Conservation (phyloP, 805 yeast genomes). For the Wickerhamiella musiphila region DNA sequence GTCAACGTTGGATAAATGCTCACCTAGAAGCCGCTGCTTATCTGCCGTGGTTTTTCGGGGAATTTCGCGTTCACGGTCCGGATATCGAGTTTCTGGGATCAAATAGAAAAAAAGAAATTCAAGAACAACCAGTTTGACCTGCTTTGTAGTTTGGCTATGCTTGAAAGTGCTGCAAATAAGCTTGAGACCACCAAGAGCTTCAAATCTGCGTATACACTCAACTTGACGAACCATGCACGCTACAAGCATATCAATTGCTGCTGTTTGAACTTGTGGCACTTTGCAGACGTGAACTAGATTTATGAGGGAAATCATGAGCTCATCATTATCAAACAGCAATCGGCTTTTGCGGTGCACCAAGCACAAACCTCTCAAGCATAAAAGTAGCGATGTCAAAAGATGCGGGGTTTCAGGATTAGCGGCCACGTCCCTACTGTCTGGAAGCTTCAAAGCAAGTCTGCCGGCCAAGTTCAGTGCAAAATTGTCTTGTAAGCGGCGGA, state of each 20-base stretch:
- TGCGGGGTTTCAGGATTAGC: slow-evolving; percentile 1
- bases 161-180: slow-evolving; percentile 31
- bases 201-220: slow-evolving; percentile 41
- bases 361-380: slow-evolving; percentile 37
- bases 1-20: slow-evolving; percentile 29
- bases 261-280: slow-evolving; percentile 21
- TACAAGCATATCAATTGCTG: slow-evolving; percentile 36
- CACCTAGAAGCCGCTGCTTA: slow-evolving; percentile 28
- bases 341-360: slow-evolving; percentile 42
- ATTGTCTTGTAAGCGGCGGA: slow-evolving; percentile 32
- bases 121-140: slow-evolving; percentile 42
- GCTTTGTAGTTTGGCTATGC: slow-evolving; percentile 27
- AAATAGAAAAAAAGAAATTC: slow-evolving; percentile 57
- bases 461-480: slow-evolving; percentile 35
- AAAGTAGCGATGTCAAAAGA: slow-evolving; percentile 8
- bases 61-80: slow-evolving; percentile 13
- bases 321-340: slow-evolving; percentile 30
- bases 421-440: too few relatives aligned
- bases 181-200: slow-evolving; percentile 36
- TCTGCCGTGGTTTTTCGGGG: slow-evolving; percentile 27
- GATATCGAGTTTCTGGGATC: slow-evolving; percentile 34
- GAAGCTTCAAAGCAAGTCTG: slow-evolving; percentile 15
- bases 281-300: slow-evolving; percentile 5
- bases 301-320: slow-evolving; percentile 10
- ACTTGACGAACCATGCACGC: slow-evolving; percentile 41